Percentiles rank a stretch among this genome's conserved stretches.
Evolutionary conservation across 108 stramenopile species (phyloP).

Genomic region (Schizochytrium sp.): DNA sequence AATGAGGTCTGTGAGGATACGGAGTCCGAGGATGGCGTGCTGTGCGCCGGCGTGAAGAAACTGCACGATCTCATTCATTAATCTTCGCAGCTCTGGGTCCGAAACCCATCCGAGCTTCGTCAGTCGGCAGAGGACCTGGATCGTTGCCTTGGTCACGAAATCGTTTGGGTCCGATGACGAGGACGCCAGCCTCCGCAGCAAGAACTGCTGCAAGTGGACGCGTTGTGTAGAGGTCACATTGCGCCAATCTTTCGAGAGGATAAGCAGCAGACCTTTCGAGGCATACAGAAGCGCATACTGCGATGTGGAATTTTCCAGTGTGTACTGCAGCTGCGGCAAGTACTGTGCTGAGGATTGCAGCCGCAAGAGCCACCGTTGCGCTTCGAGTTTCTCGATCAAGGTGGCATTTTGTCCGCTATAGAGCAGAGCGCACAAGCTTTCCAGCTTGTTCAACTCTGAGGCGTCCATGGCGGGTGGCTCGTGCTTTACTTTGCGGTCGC

Average conservation of each 20-base stretch:
- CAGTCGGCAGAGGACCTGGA: neutral
- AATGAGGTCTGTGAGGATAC: neutral
- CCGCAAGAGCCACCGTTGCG: neutral
- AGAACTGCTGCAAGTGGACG: neutral
- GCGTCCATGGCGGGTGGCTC: neutral
- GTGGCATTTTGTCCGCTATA: neutral
- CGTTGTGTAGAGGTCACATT: neutral
- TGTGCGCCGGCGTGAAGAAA: neutral
- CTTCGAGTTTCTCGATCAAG: neutral
- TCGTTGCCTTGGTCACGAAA: neutral
- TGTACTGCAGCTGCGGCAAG: slow-evolving; percentile 7
- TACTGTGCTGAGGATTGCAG: slow-evolving; percentile 4
- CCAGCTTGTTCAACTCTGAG: neutral
- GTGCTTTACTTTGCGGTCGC: neutral
- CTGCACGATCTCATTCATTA: neutral
- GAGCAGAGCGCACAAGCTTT: neutral
- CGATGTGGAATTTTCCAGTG: slow-evolving; percentile 3
- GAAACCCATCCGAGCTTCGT: neutral
- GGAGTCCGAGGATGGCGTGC: neutral
- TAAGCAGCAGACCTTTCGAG: neutral
- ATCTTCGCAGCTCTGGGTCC: neutral
- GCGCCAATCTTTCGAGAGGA: neutral
- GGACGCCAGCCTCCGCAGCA: neutral
- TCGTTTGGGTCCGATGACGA: neutral
- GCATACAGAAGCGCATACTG: neutral